phyloP scores from a whole-genome alignment of 306 rosid genomes.

The Fragaria iinumae region DNA sequence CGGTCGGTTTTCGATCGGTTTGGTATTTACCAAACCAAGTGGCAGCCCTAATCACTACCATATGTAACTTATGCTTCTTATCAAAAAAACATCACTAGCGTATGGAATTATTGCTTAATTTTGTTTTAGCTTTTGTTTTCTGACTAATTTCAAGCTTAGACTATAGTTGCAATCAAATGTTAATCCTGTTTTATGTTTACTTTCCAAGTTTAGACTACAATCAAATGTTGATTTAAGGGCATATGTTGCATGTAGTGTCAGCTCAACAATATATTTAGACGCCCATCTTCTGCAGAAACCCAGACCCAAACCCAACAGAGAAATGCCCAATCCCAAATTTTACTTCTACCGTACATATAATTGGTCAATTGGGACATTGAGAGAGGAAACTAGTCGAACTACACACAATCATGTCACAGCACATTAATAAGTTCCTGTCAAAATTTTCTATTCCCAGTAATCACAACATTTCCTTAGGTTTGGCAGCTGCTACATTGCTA shows the following conservation, averaged over 20 bases:
- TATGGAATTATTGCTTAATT: not conserved
- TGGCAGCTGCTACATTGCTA: not conserved
- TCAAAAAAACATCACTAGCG: too few relatives aligned
- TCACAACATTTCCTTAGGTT: slow-evolving; percentile 1
- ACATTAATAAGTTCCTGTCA: not conserved
- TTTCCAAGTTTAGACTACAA: not conserved
- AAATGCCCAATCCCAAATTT: not conserved
- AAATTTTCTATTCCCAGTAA: slow-evolving; percentile 12
- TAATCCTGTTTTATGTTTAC: too few relatives aligned
- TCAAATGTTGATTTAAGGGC: too few relatives aligned
- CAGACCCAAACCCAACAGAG: not conserved
- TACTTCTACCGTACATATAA: not conserved
- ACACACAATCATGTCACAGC: not conserved
- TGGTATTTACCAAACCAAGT: too few relatives aligned
- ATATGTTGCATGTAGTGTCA: too few relatives aligned
- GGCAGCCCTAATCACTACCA: too few relatives aligned
- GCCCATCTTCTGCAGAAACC: not conserved
- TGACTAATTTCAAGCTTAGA: not conserved
- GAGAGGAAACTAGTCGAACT: not conserved
- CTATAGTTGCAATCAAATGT: not conserved
- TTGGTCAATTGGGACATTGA: not conserved
- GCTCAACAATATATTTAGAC: too few relatives aligned
- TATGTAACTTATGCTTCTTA: too few relatives aligned
- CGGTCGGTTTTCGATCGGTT: too few relatives aligned
- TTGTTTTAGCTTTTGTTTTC: not conserved